Evolutionary conservation across 2,329 filamentous ascomycete species (phyloP).

Genomic region (Aspergillus jensenii): DNA sequence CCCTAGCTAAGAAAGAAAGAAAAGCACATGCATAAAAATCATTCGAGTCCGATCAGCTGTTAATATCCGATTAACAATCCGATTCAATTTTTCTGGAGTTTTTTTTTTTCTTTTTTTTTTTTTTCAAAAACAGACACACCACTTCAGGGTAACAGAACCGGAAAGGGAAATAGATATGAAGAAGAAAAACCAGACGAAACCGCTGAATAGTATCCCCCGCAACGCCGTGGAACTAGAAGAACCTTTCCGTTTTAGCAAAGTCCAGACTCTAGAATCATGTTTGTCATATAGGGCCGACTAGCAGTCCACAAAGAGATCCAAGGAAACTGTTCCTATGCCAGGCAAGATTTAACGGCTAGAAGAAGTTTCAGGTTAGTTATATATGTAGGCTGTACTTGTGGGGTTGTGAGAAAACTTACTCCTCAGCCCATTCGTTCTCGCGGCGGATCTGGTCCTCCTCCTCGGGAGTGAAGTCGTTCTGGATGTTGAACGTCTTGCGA

Average conservation of each 20-base stretch:
- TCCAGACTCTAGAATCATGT: conserved; percentile 1
- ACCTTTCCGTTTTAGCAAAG: conserved; percentile 8
- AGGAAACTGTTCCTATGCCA: not conserved
- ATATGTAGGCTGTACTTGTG: not conserved
- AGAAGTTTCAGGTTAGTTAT: conserved; percentile 9
- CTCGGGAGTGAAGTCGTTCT: conserved; percentile 98
- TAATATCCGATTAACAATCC: not conserved
- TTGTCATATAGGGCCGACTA: not conserved
- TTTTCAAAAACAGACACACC: not conserved
- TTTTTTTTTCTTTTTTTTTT: not conserved
- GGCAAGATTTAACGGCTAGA: conserved; percentile 50
- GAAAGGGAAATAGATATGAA: not conserved
- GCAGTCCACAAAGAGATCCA: conserved; percentile 4
- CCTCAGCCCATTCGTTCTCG: conserved; percentile 90
- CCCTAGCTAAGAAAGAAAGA: not conserved
- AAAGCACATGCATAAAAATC: not conserved
- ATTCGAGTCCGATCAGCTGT: not conserved
- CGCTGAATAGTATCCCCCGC: conserved; percentile 17
- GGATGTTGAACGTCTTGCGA: conserved; percentile 99
- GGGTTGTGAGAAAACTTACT: conserved; percentile 46
- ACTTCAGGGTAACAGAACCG: not conserved
- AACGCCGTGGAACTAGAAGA: conserved; percentile 23
- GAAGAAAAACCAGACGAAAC: conserved; percentile 8
- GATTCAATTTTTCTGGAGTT: not conserved
- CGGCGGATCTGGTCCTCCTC: conserved; percentile 97